Conservation (phyloP, 164 flowering plant genomes). For the Malania oleifera region DNA sequence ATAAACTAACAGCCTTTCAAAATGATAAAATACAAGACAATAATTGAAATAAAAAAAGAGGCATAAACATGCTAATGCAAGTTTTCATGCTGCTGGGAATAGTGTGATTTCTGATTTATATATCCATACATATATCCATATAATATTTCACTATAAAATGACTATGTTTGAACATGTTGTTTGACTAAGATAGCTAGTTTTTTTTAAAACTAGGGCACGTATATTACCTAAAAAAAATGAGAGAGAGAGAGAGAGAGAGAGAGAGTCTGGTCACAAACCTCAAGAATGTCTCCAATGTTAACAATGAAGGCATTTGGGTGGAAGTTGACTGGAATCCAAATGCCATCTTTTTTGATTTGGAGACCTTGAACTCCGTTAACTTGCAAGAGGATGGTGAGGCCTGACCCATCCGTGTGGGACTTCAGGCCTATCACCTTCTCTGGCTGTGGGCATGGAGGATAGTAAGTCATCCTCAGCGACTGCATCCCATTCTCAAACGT, state of each 20-base stretch:
- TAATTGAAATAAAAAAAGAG: no score
- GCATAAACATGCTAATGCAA: not conserved
- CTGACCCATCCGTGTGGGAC: constrained; percentile 34
- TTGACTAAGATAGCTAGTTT: no score
- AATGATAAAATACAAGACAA: no score
- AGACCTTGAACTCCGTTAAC: constrained; percentile 38
- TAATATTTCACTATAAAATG: no score
- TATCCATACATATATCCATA: no score
- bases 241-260: not conserved
- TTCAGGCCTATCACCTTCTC: constrained; percentile 32
- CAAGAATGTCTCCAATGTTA: constrained; percentile 38
- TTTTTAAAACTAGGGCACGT: no score
- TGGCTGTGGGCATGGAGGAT: constrained; percentile 44
- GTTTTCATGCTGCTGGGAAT: not conserved
- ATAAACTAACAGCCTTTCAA: no score
- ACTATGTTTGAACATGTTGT: not conserved
- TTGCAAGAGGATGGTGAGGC: constrained; percentile 37
- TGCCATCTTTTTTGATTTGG: constrained; percentile 30
- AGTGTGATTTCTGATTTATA: no score
- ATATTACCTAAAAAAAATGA: not conserved
- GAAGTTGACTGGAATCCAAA: constrained; percentile 28
- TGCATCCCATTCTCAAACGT: constrained; percentile 37
- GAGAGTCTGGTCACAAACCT: constrained; percentile 31
- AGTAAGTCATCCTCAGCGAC: constrained; percentile 33
- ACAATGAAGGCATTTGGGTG: constrained; percentile 31